Evolutionary conservation across 1,139 yeast genomes (phyloP).

Genomic region (Arxiozyma bovina): DNA sequence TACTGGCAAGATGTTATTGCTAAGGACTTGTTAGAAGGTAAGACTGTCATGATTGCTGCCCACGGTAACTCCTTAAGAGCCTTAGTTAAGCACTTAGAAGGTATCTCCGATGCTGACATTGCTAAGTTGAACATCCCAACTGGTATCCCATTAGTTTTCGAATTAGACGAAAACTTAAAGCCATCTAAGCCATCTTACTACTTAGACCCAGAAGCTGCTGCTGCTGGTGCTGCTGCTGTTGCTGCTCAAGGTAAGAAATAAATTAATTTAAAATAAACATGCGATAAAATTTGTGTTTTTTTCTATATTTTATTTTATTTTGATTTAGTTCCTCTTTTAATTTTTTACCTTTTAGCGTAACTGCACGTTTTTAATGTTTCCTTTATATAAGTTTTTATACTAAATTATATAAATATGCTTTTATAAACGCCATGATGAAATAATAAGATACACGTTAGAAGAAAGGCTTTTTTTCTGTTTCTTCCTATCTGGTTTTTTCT

Average conservation of each 20-base stretch:
- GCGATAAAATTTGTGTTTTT: background rate
- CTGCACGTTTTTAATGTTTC: background rate
- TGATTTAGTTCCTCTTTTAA: background rate
- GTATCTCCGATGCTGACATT: constrained; percentile 84
- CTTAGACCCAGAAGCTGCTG: constrained; percentile 99
- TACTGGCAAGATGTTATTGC: constrained; percentile 96
- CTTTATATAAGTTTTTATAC: background rate
- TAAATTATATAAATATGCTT: background rate
- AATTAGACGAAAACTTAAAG: constrained; percentile 77
- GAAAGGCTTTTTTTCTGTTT: too few species aligned
- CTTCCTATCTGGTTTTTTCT: too few species aligned
- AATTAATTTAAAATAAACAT: constrained; percentile 4
- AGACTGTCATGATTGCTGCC: constrained; percentile 89
- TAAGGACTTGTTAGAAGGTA: constrained; percentile 72
- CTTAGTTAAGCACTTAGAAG: constrained; percentile 91
- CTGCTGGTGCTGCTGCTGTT: constrained; percentile 98
- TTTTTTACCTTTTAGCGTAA: background rate
- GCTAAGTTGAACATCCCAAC: constrained; percentile 96
- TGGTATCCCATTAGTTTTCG: constrained; percentile 97
- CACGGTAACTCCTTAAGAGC: constrained; percentile 99
- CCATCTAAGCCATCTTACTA: constrained; percentile 92
- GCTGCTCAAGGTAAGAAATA: constrained; percentile 82
- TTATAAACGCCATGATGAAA: background rate
- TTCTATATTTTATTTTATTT: background rate
- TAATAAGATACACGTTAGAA: background rate